Percentiles rank a stretch among this genome's conserved stretches.
Evolutionary conservation across 306 rosid genomes (phyloP).

Genomic region (Acacia confusa): DNA sequence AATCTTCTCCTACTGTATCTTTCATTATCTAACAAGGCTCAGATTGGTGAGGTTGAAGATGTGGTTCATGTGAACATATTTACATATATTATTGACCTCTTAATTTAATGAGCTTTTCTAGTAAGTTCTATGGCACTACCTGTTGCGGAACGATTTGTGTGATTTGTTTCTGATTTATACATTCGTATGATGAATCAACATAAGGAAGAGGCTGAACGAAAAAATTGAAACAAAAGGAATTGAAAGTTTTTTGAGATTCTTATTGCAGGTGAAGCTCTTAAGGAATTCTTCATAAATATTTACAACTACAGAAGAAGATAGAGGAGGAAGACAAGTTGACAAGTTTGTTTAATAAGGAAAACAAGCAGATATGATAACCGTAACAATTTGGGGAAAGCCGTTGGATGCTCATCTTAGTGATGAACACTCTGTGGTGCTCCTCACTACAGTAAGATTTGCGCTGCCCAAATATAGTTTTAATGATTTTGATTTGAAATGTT

Average conservation of each 20-base stretch:
- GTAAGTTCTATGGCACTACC: not conserved
- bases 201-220: not conserved
- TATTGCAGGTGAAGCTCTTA: not conserved
- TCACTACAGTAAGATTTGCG: no score
- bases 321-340: no score
- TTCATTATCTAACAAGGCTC: not conserved
- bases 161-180: not conserved
- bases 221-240: no score
- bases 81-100: not conserved
- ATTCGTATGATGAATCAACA: not conserved
- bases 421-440: no score
- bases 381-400: no score
- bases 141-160: no score
- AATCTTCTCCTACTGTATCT: not conserved
- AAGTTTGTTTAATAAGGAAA: not conserved
- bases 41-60: not conserved
- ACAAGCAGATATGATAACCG: no score
- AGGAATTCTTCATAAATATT: not conserved
- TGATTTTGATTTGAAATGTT: no score
- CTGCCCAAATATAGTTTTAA: no score
- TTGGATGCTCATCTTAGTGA: no score
- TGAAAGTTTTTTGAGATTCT: not conserved
- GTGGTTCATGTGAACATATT: not conserved
- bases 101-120: not conserved
- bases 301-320: not conserved